Evolutionary conservation across 2,329 filamentous ascomycete genomes (phyloP), one percentile per base, ranked within the genome.

Genomic region (Reticulascus tulasneorum): DNA sequence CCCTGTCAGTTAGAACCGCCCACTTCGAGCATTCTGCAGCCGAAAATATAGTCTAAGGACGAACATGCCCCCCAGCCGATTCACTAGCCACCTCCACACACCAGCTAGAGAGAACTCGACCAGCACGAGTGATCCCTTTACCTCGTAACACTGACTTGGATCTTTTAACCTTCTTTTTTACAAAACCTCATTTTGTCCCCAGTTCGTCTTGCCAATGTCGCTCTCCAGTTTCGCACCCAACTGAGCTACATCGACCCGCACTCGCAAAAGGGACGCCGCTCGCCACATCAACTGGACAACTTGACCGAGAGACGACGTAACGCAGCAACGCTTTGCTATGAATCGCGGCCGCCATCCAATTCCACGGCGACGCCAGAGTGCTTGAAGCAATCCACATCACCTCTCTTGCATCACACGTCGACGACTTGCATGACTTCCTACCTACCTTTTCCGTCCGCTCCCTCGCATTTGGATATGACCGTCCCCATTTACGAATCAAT

Each of bases 401-500:
- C 13, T 19, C 27, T 12, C 18, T 21, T 27, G 10, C 10, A 15
- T 20, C 25, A 17, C 28, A 23, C 29, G 16, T 32, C 17, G 17
- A 23, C 24, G 28, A 32, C 15, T 13, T 23, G 9, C 9, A 19
- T 15, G 22, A 26, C 23, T 22, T 15, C 16, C 28, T 15, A 5
- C 17, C 18, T 28, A 22, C 21, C 19, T 7, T 4, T 19, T 20
- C 15, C 18, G 8, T 9, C 28, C 13, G 16, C 16, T 28, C 25
- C n/a, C 16, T 16, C 30, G 26, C 40, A 24, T 23, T 36, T 38
- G 45, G 58, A 52, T 37, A 66, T 68, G 62, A 66, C 59, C 41
- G 52, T 59, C 24, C 60, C 63, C 31, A 44, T 55, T 23, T 62
- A 58, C 51, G 55, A 68, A 49, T 56, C 59, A 43, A 63, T 67